phyloP scores from a whole-genome alignment of 2,329 filamentous ascomycete species.

The Moelleriella libera region DNA sequence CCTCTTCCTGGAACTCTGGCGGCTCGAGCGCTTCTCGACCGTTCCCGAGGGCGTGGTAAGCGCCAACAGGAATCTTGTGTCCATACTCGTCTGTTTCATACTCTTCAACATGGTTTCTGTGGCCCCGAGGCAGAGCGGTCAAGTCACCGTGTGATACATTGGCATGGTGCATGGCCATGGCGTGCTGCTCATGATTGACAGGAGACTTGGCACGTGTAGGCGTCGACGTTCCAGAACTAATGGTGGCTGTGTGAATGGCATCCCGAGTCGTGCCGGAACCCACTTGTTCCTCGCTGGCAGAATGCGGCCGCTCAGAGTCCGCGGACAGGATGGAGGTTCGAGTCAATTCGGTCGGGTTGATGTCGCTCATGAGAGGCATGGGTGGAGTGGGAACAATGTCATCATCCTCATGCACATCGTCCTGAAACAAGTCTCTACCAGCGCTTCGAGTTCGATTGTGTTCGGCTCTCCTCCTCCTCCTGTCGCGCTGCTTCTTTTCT shows the following conservation, averaged over 20 bases:
- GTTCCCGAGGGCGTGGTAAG: constrained; percentile 29
- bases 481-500: constrained; percentile 35
- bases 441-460: constrained; percentile 28
- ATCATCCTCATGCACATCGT: constrained; percentile 37
- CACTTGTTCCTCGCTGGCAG: constrained; percentile 46
- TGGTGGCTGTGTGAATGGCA: constrained; percentile 47
- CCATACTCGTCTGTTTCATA: constrained; percentile 33
- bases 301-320: constrained; percentile 58
- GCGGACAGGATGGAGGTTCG: constrained; percentile 77
- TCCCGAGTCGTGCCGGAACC: constrained; percentile 24
- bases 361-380: constrained; percentile 78
- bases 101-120: constrained; percentile 28
- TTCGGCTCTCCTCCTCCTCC: constrained; percentile 38
- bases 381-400: constrained; percentile 44
- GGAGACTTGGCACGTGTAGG: constrained; percentile 46
- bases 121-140: constrained; percentile 35
- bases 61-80: constrained; percentile 24
- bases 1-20: constrained; percentile 25
- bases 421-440: constrained; percentile 28
- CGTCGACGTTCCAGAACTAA: constrained; percentile 45
- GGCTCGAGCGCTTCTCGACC: constrained; percentile 12
- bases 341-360: constrained; percentile 77
- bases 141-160: constrained; percentile 47
- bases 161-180: constrained; percentile 54
- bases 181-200: constrained; percentile 36